Conservation (phyloP, 1,284 basidiomycete genomes). For the Cryptococcus sp. region DNA sequence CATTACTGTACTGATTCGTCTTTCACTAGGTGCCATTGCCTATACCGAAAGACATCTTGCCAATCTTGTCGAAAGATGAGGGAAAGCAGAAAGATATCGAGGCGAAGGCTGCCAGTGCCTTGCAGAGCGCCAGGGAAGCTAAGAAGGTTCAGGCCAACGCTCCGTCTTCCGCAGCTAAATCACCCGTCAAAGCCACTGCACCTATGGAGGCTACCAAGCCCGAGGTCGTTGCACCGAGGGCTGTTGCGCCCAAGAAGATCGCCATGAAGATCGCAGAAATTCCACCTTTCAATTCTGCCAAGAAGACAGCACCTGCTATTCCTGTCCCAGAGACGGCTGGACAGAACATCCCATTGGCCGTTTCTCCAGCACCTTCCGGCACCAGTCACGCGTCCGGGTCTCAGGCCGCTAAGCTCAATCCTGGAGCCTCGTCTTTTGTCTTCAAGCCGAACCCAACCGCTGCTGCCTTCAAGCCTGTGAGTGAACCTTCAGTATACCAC, state of each 20-base stretch:
- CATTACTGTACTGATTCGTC: background rate
- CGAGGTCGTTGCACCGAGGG: conserved; percentile 14
- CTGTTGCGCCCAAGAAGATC: conserved; percentile 49
- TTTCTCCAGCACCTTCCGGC: conserved; percentile 56
- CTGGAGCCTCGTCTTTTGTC: conserved; percentile 65
- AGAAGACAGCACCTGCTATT: conserved; percentile 45
- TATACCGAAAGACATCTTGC: conserved; percentile 90
- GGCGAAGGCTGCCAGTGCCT: conserved; percentile 67
- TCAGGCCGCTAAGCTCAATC: conserved; percentile 64
- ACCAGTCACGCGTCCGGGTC: conserved; percentile 26
- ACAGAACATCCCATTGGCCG: conserved; percentile 40
- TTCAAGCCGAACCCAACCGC: conserved; percentile 65
- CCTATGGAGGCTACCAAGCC: conserved; percentile 15
- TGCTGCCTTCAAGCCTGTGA: conserved; percentile 55
- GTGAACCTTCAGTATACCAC: conserved; percentile 15
- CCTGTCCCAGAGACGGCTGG: conserved; percentile 43
- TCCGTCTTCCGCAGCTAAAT: conserved; percentile 14
- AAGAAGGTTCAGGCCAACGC: conserved; percentile 17
- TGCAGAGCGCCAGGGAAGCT: conserved; percentile 60
- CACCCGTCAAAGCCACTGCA: conserved; percentile 17
- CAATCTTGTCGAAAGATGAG: conserved; percentile 86
- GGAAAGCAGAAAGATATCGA: conserved; percentile 79
- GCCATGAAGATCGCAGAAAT: conserved; percentile 74
- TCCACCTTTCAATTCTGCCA: conserved; percentile 81
- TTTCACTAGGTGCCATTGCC: conserved; percentile 76